A percentile compares a stretch with the other conserved stretches of the same genome.
These are phyloP conservation scores for Lolium perenne DNA, from an alignment of 176 grass and related monocot genomes.

Conservation along the genomic window DNA sequence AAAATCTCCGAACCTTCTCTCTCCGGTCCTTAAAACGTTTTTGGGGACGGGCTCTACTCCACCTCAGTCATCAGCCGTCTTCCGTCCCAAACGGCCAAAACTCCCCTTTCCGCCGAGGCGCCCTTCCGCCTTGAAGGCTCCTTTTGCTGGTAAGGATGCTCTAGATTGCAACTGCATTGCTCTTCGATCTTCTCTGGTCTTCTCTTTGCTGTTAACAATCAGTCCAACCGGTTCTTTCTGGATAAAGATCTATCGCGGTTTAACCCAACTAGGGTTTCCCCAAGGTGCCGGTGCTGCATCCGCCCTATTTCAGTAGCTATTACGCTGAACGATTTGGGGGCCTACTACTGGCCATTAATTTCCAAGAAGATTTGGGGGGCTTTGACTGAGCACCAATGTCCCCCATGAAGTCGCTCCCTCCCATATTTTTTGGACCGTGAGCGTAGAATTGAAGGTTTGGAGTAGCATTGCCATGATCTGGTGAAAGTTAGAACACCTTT, in stretches of 20 bases:
- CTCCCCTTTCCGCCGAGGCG: background rate
- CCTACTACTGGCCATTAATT: background rate
- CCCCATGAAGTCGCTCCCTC: background rate
- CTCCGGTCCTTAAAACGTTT: no score
- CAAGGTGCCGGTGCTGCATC: conserved; percentile 10
- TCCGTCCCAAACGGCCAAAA: conserved; percentile 12
- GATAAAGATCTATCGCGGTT: background rate
- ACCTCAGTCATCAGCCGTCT: background rate
- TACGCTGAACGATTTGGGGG: background rate
- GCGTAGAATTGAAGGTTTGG: background rate
- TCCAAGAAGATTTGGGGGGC: background rate
- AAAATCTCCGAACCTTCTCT: no score
- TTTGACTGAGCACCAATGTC: background rate
- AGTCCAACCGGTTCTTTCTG: background rate
- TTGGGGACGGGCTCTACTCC: background rate
- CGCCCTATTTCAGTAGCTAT: background rate
- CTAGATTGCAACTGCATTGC: conserved; percentile 11
- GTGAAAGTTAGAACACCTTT: conserved; percentile 2
- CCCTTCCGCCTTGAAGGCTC: conserved; percentile 4
- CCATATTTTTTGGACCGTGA: background rate
- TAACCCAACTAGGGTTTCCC: conserved; percentile 1
- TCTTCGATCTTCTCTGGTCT: background rate
- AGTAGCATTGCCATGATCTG: background rate
- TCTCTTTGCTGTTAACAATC: conserved; percentile 7
- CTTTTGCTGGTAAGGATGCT: conserved; percentile 22